Evolutionary conservation across 192 early-diverging fungal genomes (phyloP).

Genomic region (Cetraspora pellucida): DNA sequence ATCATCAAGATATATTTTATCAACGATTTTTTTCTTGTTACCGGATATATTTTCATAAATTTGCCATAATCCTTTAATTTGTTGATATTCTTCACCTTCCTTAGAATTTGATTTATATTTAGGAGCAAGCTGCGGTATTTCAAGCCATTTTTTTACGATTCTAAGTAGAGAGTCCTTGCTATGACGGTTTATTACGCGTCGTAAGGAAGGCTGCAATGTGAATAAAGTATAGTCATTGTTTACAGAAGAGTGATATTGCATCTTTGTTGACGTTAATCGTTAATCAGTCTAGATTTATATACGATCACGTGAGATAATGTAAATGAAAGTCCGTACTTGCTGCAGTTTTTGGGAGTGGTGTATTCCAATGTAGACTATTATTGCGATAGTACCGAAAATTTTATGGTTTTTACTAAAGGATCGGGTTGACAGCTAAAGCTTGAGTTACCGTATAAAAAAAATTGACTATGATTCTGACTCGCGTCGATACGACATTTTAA

Average conservation of each 20-base stretch:
- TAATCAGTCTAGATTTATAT: too few relatives aligned
- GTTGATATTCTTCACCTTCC: constrained; percentile 28
- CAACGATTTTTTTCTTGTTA: constrained; percentile 28
- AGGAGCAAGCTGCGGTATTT: constrained; percentile 31
- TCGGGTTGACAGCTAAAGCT: too few relatives aligned
- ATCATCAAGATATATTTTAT: constrained; percentile 27
- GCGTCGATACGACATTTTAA: too few relatives aligned
- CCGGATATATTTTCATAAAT: constrained; percentile 3
- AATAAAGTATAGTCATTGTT: not conserved
- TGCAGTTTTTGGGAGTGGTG: too few relatives aligned
- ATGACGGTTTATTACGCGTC: constrained; percentile 44
- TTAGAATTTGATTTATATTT: constrained; percentile 6
- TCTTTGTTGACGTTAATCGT: not conserved
- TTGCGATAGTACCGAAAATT: too few relatives aligned
- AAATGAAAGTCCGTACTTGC: too few relatives aligned
- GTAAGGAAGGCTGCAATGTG: constrained; percentile 29
- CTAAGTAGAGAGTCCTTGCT: constrained; percentile 43
- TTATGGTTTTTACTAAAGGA: too few relatives aligned
- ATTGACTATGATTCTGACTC: too few relatives aligned
- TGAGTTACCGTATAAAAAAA: too few relatives aligned
- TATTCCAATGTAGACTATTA: too few relatives aligned
- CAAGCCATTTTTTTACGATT: constrained; percentile 40
- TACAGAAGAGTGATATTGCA: not conserved
- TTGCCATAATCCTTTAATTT: constrained; percentile 20
- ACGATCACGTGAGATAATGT: too few relatives aligned